Evolutionary conservation across 192 early-diverging fungal genomes (phyloP), one percentile per base, ranked within the genome.

Genomic region (Coemansia asiatica): DNA sequence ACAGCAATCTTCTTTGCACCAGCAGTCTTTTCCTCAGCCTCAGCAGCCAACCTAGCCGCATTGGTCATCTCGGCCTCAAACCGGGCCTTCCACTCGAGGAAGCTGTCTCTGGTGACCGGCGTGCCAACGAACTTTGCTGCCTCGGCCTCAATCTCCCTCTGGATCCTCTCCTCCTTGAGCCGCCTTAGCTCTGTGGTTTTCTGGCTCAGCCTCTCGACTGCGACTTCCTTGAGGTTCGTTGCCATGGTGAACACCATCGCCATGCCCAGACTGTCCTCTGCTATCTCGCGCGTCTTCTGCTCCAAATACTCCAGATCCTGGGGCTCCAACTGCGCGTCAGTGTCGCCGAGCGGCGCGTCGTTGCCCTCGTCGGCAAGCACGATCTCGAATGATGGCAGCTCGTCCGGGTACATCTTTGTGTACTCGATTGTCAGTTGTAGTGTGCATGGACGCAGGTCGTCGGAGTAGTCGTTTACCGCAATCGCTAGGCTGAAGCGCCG

Each of bases 181-280:
- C 76, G 66, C 54, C 84, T 83, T 26, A 80, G 60, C 33, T 62
- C 77, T n/a, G 76, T 84, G 38, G 82, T 81, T 58, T 85, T 85
- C 33, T 83, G 83, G 9, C 61, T 15, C 3, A 95, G 82, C 28
- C 90, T 67, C 50, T 85, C 74, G 53, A 85, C 87, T 25, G 93
- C 63, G 0, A 66, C 68, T 63, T 98, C 96, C 67, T 92, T 92
- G 16, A 93, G 83, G 2, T 79, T 69, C 3, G 89, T 83, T 4
- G 86, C 88, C 84, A 98, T 84, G 25, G 87, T 86, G 71, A 98
- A 98, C 23, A 93, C 85, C 91, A 95, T 95, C 40, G 87, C 93
- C 91, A 96, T 95, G 22, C 95, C 95, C 53, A 95, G 66, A 66
- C 86, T 87, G 47, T 91, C 87, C 54, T 91, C 88, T 61, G 77